Evolutionary conservation across 1,284 basidiomycete genomes (phyloP).

Genomic region (Apiotrichum siamense): DNA sequence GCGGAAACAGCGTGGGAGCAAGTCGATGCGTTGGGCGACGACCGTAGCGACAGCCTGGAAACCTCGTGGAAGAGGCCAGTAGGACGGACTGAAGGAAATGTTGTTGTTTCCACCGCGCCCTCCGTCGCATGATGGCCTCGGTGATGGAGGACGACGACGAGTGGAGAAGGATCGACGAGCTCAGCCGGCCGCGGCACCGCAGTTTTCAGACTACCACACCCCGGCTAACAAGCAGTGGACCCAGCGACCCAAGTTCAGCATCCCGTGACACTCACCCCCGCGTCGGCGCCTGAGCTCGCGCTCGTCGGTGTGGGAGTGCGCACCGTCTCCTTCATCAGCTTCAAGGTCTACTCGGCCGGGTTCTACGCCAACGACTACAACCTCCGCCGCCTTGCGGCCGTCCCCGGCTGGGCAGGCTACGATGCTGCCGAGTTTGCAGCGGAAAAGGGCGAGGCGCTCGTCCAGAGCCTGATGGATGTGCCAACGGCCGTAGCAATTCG

Average conservation of each 20-base stretch:
- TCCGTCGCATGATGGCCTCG: no score
- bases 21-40: no score
- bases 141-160: no score
- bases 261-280: constrained; percentile 31
- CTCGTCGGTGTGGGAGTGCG: constrained; percentile 53
- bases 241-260: constrained; percentile 43
- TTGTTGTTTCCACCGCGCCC: no score
- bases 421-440: neutral
- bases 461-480: constrained; percentile 4
- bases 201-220: neutral
- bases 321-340: constrained; percentile 52
- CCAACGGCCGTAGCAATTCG: constrained; percentile 41
- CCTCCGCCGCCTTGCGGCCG: constrained; percentile 9
- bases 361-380: constrained; percentile 49
- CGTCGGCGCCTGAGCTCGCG: constrained; percentile 28
- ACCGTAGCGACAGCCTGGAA: no score
- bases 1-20: no score
- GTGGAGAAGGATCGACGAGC: no score
- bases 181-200: neutral
- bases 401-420: constrained; percentile 1
- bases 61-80: no score
- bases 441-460: neutral
- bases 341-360: constrained; percentile 52
- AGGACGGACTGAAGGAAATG: no score
- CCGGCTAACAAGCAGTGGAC: constrained; percentile 31